A percentile compares a stretch with the other conserved stretches of the same genome.
These are phyloP conservation scores for Spathaspora hagerdaliae DNA, from an alignment of 805 yeast species.

Conservation along the genomic window DNA sequence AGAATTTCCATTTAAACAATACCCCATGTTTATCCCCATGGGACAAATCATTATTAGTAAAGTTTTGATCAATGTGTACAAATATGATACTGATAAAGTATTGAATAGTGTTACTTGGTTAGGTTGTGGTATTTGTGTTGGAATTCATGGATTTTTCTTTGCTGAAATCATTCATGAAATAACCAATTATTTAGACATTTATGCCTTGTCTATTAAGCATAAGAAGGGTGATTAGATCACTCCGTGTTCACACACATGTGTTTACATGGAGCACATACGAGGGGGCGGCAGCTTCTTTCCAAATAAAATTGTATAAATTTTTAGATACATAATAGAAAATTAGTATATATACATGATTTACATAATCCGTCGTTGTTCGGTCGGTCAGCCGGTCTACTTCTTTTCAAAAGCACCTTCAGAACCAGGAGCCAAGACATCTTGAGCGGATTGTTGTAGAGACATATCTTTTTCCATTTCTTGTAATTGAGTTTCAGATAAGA, in stretches of 20 bases:
- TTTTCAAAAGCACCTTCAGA: conserved; percentile 44
- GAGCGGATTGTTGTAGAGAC: conserved; percentile 74
- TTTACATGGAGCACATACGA: too few relatives aligned
- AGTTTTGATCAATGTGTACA: conserved; percentile 32
- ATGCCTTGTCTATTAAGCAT: conserved; percentile 79
- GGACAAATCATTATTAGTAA: conserved; percentile 39
- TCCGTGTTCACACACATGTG: background rate
- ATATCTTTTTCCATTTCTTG: conserved; percentile 92
- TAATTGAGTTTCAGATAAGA: conserved; percentile 89
- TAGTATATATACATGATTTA: too few relatives aligned
- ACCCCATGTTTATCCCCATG: conserved; percentile 66
- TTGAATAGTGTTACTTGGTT: conserved; percentile 55
- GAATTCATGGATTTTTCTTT: conserved; percentile 68
- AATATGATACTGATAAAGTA: conserved; percentile 37
- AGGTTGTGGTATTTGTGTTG: conserved; percentile 64
- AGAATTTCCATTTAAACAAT: conserved; percentile 66
- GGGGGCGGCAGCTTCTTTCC: too few relatives aligned
- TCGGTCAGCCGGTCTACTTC: conserved; percentile 14
- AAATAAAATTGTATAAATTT: too few relatives aligned
- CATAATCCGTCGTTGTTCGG: background rate
- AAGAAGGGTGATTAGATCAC: conserved; percentile 42
- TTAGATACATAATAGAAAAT: too few relatives aligned
- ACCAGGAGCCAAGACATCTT: conserved; percentile 69
- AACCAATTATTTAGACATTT: conserved; percentile 77
- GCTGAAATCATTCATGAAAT: conserved; percentile 76